phyloP scores from a whole-genome alignment of 371 early-diverging fungal genomes.

The Rhizopus stolonifer region DNA sequence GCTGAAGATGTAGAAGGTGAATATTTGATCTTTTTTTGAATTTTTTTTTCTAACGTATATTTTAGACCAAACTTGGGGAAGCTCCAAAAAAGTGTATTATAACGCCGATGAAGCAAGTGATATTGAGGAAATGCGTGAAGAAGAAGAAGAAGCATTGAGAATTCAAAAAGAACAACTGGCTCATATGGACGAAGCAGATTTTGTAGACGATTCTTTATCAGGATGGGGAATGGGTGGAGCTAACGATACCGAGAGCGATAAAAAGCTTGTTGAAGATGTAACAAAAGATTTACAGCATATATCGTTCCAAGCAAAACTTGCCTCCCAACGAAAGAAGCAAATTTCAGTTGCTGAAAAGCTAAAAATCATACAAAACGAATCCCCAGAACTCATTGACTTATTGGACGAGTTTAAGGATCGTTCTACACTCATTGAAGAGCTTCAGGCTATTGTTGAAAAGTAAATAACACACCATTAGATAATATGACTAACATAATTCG shows the following conservation, averaged over 20 bases:
- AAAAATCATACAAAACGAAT: constrained; percentile 71
- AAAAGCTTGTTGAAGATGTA: constrained; percentile 50
- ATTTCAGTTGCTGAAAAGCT: constrained; percentile 68
- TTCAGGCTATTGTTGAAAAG: constrained; percentile 39
- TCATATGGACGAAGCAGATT: constrained; percentile 86
- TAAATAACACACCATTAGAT: neutral
- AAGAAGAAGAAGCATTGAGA: constrained; percentile 88
- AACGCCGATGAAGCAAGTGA: constrained; percentile 75
- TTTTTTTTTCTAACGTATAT: neutral
- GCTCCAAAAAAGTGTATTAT: constrained; percentile 70
- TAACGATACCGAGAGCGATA: constrained; percentile 37
- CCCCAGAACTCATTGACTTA: constrained; percentile 83
- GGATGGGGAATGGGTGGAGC: constrained; percentile 38
- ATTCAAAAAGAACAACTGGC: constrained; percentile 80
- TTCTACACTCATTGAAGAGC: constrained; percentile 32
- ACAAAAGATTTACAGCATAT: constrained; percentile 61
- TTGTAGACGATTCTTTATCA: constrained; percentile 71
- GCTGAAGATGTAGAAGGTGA: constrained; percentile 33
- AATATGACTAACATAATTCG: neutral
- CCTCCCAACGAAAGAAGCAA: constrained; percentile 42
- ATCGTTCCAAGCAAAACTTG: constrained; percentile 19
- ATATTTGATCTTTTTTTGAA: constrained; percentile 12
- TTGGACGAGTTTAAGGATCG: constrained; percentile 74
- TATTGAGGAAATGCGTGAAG: constrained; percentile 80
- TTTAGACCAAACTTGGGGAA: constrained; percentile 64